Percentiles rank a stretch among this genome's conserved stretches.
These are phyloP conservation scores for Blastobotrys mokoenaii DNA, from an alignment of 805 yeast genomes.

Conservation along the genomic window DNA sequence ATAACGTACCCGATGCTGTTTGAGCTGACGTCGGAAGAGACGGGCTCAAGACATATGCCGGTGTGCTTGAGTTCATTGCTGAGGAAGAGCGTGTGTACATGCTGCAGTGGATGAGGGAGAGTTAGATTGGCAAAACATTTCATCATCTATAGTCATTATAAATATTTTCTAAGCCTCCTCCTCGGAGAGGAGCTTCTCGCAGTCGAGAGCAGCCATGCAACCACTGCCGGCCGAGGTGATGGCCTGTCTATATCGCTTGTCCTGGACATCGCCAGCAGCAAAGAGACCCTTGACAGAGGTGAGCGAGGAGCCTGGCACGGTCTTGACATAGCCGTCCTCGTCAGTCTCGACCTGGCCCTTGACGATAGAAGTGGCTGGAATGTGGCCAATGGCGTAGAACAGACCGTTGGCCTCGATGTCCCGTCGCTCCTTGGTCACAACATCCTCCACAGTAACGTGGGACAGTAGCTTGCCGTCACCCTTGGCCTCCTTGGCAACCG, in stretches of 20 bases:
- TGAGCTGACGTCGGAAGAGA: constrained; percentile 61
- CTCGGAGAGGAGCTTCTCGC: constrained; percentile 75
- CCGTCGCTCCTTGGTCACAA: constrained; percentile 55
- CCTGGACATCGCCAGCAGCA: constrained; percentile 99
- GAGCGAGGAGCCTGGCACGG: constrained; percentile 80
- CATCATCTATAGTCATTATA: constrained; percentile 1
- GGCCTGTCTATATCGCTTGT: constrained; percentile 94
- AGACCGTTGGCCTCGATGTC: constrained; percentile 81
- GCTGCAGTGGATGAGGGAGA: constrained; percentile 94
- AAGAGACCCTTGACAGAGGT: constrained; percentile 87
- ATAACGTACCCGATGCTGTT: constrained; percentile 96
- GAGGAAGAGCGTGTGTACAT: constrained; percentile 93
- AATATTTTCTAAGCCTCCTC: constrained; percentile 6
- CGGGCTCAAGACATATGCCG: constrained; percentile 67
- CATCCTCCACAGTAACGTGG: constrained; percentile 57
- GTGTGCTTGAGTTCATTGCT: constrained; percentile 92
- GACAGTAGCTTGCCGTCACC: constrained; percentile 86
- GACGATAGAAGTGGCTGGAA: constrained; percentile 85
- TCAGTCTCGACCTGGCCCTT: constrained; percentile 73
- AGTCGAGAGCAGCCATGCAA: constrained; percentile 98
- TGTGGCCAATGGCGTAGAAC: constrained; percentile 97
- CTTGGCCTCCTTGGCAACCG: constrained; percentile 78
- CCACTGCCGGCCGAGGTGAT: constrained; percentile 99
- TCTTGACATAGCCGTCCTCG: constrained; percentile 79
- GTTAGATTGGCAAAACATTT: too few relatives aligned